phyloP scores from a whole-genome alignment of 371 early-diverging fungal genomes.

The Apophysomyces elegans region DNA sequence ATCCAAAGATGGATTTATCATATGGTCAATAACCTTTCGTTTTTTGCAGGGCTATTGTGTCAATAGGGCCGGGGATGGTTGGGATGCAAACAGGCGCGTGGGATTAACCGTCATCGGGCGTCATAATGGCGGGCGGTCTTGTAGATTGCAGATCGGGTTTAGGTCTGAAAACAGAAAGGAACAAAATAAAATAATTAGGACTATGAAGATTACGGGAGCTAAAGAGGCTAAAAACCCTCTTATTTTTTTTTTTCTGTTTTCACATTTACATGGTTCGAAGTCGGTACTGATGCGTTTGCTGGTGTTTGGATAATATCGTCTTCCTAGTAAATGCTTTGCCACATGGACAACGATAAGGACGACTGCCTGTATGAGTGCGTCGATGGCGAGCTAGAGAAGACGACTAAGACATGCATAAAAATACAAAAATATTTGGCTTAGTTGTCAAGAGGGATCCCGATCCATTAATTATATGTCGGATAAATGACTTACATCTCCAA shows the following conservation, averaged over 20 bases:
- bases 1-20: neutral
- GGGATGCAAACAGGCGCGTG: slow-evolving; percentile 9
- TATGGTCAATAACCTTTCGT: neutral
- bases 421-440: no score
- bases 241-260: neutral
- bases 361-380: slow-evolving; percentile 33
- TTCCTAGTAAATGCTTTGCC: slow-evolving; percentile 24
- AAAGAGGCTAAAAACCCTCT: neutral
- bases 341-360: slow-evolving; percentile 27
- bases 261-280: slow-evolving; percentile 2
- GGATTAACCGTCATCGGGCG: neutral
- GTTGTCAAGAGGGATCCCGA: no score
- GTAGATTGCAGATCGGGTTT: neutral
- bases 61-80: slow-evolving; percentile 2
- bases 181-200: no score
- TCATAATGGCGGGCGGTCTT: slow-evolving; percentile 8
- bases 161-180: neutral
- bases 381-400: slow-evolving; percentile 31
- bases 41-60: neutral
- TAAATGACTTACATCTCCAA: slow-evolving; percentile 30
- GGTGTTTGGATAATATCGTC: slow-evolving; percentile 22
- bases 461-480: neutral
- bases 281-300: slow-evolving; percentile 10
- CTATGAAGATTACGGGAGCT: no score
- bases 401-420: slow-evolving; percentile 15